phyloP scores from a whole-genome alignment of 495 filamentous ascomycete genomes.

The Penicillium longicatenatum region DNA sequence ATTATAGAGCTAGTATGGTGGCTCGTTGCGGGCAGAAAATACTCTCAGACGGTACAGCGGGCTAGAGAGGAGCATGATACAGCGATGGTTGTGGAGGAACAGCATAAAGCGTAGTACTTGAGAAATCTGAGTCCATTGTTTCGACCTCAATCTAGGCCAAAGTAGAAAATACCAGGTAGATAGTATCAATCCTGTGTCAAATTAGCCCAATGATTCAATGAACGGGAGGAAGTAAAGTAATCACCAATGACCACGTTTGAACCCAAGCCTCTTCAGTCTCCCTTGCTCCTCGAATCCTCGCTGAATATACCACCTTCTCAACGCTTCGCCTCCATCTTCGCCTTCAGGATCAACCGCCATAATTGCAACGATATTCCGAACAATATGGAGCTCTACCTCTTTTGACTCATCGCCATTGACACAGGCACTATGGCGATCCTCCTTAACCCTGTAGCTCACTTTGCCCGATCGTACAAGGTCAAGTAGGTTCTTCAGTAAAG shows the following conservation, averaged over 20 bases:
- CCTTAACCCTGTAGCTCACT: constrained; percentile 13
- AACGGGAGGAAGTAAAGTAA: too few species aligned
- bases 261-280: constrained; percentile 29
- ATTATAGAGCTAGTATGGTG: constrained; percentile 44
- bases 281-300: constrained; percentile 30
- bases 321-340: constrained; percentile 20
- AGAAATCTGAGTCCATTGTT: neutral
- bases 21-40: constrained; percentile 38
- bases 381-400: neutral
- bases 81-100: neutral
- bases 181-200: constrained; percentile 19
- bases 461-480: constrained; percentile 1
- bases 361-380: constrained; percentile 31
- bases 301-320: constrained; percentile 27
- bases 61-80: constrained; percentile 36
- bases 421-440: constrained; percentile 1
- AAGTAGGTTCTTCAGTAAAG: constrained; percentile 20
- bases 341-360: constrained; percentile 32
- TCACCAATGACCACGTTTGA: constrained; percentile 23
- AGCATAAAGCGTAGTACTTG: neutral
- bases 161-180: constrained; percentile 22
- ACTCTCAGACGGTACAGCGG: constrained; percentile 31
- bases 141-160: neutral
- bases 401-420: neutral
- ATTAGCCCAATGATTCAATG: too few species aligned